Evolutionary conservation across 2,329 filamentous ascomycete genomes (phyloP).

Genomic region (Ophiosphaerella herpotricha): DNA sequence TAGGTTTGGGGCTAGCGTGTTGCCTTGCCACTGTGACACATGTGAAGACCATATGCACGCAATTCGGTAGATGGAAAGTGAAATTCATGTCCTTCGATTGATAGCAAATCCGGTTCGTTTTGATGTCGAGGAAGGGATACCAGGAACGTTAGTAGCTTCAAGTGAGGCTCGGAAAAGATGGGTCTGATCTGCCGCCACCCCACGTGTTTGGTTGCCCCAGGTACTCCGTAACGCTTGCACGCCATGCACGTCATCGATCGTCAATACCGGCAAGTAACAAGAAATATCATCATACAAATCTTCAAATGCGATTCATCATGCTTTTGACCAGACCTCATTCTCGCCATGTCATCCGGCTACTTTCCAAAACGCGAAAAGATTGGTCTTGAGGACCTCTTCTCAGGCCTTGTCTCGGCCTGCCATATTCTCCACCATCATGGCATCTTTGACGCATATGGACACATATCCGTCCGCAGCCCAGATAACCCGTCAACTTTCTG

Average conservation of each 20-base stretch:
- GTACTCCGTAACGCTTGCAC: background rate
- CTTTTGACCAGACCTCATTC: background rate
- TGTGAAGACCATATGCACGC: too few species aligned
- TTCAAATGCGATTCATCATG: slow-evolving; percentile 3
- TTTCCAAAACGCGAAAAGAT: slow-evolving; percentile 47
- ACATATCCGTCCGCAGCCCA: slow-evolving; percentile 59
- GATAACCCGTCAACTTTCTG: slow-evolving; percentile 53
- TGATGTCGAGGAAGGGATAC: too few species aligned
- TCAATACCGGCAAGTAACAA: slow-evolving; percentile 4
- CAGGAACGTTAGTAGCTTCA: slow-evolving; percentile 1
- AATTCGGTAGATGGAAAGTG: too few species aligned
- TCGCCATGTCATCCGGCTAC: slow-evolving; percentile 42
- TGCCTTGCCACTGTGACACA: too few species aligned
- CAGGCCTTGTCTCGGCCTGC: slow-evolving; percentile 51
- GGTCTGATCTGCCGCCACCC: slow-evolving; percentile 6
- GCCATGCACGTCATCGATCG: slow-evolving; percentile 25
- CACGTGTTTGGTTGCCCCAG: slow-evolving; percentile 5
- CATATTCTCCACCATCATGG: slow-evolving; percentile 59
- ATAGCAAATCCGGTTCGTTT: too few species aligned
- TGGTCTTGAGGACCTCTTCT: slow-evolving; percentile 44
- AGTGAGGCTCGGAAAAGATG: background rate
- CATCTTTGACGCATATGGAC: slow-evolving; percentile 60
- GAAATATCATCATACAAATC: slow-evolving; percentile 6
- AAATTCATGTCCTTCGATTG: too few species aligned
- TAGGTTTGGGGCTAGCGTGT: too few species aligned